These are phyloP conservation scores for Boeremia lycopersici DNA, from an alignment of 2,329 filamentous ascomycete species.

Conservation along the genomic window DNA sequence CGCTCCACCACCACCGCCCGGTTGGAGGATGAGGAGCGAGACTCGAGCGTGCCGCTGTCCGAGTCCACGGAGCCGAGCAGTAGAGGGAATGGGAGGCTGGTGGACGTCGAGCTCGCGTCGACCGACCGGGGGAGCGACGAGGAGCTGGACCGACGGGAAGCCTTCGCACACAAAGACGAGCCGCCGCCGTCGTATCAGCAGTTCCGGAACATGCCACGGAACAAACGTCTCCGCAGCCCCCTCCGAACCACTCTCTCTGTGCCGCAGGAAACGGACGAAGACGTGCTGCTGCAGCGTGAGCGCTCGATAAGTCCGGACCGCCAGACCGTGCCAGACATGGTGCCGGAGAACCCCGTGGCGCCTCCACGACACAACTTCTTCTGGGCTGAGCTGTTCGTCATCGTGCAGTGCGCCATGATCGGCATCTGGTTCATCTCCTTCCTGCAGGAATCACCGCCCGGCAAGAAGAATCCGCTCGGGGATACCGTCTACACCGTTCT, in stretches of 20 bases:
- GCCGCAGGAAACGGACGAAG: slow-evolving; percentile 59
- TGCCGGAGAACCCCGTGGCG: slow-evolving; percentile 55
- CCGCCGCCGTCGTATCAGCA: slow-evolving; percentile 63
- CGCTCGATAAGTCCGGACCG: slow-evolving; percentile 55
- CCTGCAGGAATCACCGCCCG: slow-evolving; percentile 79
- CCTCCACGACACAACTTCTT: slow-evolving; percentile 77
- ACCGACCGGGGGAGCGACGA: slow-evolving; percentile 56
- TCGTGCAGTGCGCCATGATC: slow-evolving; percentile 81
- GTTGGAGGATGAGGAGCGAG: slow-evolving; percentile 46
- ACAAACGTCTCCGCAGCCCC: slow-evolving; percentile 49
- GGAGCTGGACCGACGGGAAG: slow-evolving; percentile 45
- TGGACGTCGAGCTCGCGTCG: slow-evolving; percentile 83
- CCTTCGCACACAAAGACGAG: slow-evolving; percentile 53
- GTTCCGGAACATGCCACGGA: slow-evolving; percentile 55
- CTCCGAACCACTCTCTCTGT: slow-evolving; percentile 49
- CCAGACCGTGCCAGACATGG: slow-evolving; percentile 62
- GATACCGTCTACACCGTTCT: slow-evolving; percentile 95
- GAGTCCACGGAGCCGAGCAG: slow-evolving; percentile 53
- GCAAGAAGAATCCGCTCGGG: slow-evolving; percentile 73
- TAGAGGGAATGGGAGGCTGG: slow-evolving; percentile 71
- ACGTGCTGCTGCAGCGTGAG: slow-evolving; percentile 53
- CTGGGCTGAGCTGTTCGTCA: slow-evolving; percentile 88
- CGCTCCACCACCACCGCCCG: slow-evolving; percentile 45
- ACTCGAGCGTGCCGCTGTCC: slow-evolving; percentile 49
- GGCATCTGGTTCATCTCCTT: slow-evolving; percentile 89